Percentiles rank a stretch among this genome's conserved stretches.
These are phyloP conservation scores for Cryptosporidium viatorum DNA, from an alignment of 169 alveolate species.

Conservation along the genomic window DNA sequence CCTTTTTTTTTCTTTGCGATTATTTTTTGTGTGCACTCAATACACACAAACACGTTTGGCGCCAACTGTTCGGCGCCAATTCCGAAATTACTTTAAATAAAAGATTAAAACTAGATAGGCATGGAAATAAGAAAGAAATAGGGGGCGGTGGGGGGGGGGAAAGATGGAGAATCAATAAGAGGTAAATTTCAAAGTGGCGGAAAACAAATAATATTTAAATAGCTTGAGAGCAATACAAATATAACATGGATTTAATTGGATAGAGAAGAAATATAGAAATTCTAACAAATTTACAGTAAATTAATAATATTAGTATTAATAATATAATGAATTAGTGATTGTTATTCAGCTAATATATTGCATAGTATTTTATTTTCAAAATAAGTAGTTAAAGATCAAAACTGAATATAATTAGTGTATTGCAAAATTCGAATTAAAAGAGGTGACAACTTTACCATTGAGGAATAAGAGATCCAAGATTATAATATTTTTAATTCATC, in stretches of 20 bases:
- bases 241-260: background rate
- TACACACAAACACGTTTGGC: constrained; percentile 14
- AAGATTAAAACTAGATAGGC: background rate
- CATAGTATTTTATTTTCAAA: too few species aligned
- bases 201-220: too few species aligned
- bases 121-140: background rate
- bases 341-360: background rate
- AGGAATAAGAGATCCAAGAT: background rate
- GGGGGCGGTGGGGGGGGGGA: background rate
- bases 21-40: constrained; percentile 19
- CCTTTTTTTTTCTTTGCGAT: background rate
- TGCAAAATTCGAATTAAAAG: background rate
- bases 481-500: too few species aligned
- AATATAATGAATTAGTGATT: too few species aligned
- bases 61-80: background rate
- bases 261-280: background rate
- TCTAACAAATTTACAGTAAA: too few species aligned
- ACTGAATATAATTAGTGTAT: background rate
- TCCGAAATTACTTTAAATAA: background rate
- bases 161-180: background rate
- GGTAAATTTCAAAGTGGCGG: background rate
- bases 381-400: background rate
- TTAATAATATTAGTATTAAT: background rate
- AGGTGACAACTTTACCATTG: background rate
- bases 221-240: too few species aligned